Evolutionary conservation across 352 stramenopile genomes (phyloP), one percentile per base, ranked within the genome.

Genomic region (Phytophthora lateralis): DNA sequence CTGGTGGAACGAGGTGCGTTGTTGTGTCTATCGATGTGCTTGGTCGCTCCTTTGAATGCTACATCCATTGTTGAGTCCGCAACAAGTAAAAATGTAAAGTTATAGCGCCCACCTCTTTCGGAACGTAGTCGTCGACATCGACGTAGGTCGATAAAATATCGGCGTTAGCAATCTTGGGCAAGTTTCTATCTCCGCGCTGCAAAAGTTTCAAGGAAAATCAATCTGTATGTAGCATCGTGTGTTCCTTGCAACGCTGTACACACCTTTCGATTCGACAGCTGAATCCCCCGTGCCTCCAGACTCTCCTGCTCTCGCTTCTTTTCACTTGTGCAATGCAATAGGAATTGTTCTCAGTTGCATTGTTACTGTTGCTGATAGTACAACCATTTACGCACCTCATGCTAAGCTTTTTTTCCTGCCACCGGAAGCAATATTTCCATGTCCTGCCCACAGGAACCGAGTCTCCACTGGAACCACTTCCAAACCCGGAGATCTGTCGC

Each of bases 111-210:
- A 80, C 71, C 58, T 78, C 68, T 26, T 27, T 38, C 7, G 69
- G 64, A 21, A 67, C 57, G 37, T 78, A 86, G 48, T 87, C 78
- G 46, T 90, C 81, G 17, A 69, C 75, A 30, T 87, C 79, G 10
- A 85, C 65, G 50, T 82, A 89, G 9, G 75, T 72, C 18, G 62
- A 71, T 15, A 71, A 73, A 24, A 68, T 60, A 8, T 66, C 60
- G 7, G 48, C 27, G 24, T 32, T 41, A 27, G 60, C 39, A 14
- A 10, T 11, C 1, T 55, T 59, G 0, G 38, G 6, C 8, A 37
- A 15, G 32, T 57, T 56, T 34, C 41, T 46, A 55, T 51, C 60
- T 35, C 30, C 32, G 17, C 38, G 35, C 65, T 73, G 34, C 32
- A 10, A 17, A 30, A 5, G 1, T 44, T 48, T n/a, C 3, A 6